A percentile compares a stretch with the other conserved stretches of the same genome.
These are phyloP conservation scores for Botrytis pseudocinerea DNA, from an alignment of 2,329 filamentous ascomycete species.

Conservation along the genomic window DNA sequence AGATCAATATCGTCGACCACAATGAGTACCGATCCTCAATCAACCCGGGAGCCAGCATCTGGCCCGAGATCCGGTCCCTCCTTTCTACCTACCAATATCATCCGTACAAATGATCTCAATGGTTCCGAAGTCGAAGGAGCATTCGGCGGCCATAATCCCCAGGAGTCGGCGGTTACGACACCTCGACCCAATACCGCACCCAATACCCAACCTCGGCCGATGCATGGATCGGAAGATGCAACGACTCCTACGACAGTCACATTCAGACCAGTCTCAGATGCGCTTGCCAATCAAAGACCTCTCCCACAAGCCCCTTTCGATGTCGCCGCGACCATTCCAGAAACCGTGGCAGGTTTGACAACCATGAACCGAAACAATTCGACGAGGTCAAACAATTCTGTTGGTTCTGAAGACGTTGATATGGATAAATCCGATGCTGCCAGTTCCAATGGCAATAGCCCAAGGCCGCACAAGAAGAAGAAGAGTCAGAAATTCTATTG, in stretches of 20 bases:
- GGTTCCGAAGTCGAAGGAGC: neutral
- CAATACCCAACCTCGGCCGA: constrained; percentile 45
- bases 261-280: constrained; percentile 43
- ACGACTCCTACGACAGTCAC: constrained; percentile 64
- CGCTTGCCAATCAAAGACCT: constrained; percentile 52
- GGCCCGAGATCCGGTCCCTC: constrained; percentile 33
- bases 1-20: neutral
- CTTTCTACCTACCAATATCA: constrained; percentile 62
- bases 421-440: constrained; percentile 67
- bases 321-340: constrained; percentile 50
- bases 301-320: constrained; percentile 55
- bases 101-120: constrained; percentile 45
- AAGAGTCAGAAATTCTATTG: constrained; percentile 96
- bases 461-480: constrained; percentile 86
- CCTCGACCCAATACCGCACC: constrained; percentile 47
- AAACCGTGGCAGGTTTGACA: constrained; percentile 47
- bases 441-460: constrained; percentile 61
- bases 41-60: constrained; percentile 15
- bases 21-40: constrained; percentile 6
- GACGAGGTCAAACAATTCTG: constrained; percentile 61
- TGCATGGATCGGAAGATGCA: constrained; percentile 48
- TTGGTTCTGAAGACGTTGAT: constrained; percentile 67
- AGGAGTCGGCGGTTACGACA: constrained; percentile 58
- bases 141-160: constrained; percentile 37
- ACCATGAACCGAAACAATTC: constrained; percentile 57